A percentile compares a stretch with the other conserved stretches of the same genome.
phyloP scores from a whole-genome alignment of 176 grass and related monocot species.

The Zea luxurians region DNA sequence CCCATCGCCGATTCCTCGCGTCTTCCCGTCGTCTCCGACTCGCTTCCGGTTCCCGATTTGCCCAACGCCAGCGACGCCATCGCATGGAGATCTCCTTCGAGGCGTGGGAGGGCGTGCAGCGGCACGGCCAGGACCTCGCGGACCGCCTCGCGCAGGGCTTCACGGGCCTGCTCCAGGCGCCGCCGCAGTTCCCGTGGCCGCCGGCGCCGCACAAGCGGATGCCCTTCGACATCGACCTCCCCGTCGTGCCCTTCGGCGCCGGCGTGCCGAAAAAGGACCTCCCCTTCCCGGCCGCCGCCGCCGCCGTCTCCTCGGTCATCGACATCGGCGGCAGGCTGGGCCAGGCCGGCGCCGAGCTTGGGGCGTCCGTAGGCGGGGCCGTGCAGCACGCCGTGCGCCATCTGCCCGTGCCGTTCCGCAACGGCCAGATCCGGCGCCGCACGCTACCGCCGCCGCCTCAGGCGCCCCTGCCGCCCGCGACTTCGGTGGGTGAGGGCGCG shows the following conservation, averaged over 20 bases:
- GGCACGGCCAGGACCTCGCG: constrained; percentile 86
- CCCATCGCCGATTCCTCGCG: neutral
- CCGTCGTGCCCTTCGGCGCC: constrained; percentile 40
- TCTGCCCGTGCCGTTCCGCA: constrained; percentile 69
- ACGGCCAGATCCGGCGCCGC: constrained; percentile 41
- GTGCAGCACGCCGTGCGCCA: constrained; percentile 87
- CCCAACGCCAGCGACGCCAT: neutral
- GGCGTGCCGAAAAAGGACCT: constrained; percentile 18
- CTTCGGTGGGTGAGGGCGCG: neutral
- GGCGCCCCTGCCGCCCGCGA: neutral
- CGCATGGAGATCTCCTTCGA: constrained; percentile 89
- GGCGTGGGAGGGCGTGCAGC: constrained; percentile 98
- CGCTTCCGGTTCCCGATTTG: neutral
- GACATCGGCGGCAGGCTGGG: constrained; percentile 90
- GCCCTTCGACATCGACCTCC: constrained; percentile 62
- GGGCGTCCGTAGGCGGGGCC: constrained; percentile 74
- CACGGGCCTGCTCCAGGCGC: constrained; percentile 86
- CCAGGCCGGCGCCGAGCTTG: constrained; percentile 82
- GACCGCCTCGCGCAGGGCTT: constrained; percentile 93
- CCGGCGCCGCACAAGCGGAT: constrained; percentile 49
- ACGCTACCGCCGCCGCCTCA: neutral
- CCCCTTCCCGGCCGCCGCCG: constrained; percentile 45
- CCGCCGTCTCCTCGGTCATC: constrained; percentile 65
- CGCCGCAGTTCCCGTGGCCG: constrained; percentile 75
- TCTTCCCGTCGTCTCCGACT: neutral